Evolutionary conservation across 2,329 filamentous ascomycete species (phyloP), one percentile per base, ranked within the genome.

Genomic region (Curvularia sp.): DNA sequence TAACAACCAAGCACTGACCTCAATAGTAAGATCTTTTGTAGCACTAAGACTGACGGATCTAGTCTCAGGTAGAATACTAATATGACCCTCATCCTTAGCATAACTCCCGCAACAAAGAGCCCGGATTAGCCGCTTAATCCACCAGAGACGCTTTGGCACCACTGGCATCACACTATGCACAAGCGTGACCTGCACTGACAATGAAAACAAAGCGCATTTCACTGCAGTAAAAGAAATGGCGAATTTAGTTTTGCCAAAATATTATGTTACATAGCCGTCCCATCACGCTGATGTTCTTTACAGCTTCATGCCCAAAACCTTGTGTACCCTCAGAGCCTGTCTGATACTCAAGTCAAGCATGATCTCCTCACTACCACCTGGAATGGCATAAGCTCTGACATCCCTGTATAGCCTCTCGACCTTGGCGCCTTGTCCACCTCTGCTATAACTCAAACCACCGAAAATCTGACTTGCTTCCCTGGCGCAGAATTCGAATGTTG

Each of bases 381-480:
- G 95, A 68, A 99, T 84, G 26, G 95, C 94, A 78, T 99, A 98
- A 0, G 95, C 95, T 69, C 95, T 86, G 15, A 98, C 95, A 77
- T 99, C 95, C 63, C 95, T 86, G 80, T 98, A 98, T 70, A 99
- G 81, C 60, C 95, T 83, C 86, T 99, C 95, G 52, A 98, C 87
- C 86, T 97, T 97, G 58, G 88, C 94, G 61, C 95, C 95, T 82
- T 98, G 95, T 15, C 95, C 95, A 55, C 95, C 95, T 43, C 94
- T 87, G 59, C 88, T 93, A 82, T 98, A 98, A 70, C 89, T 93
- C 65, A 98, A 81, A 26, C 95, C 95, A 61, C 95, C 95, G 71
- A 98, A 99, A 79, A 99, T 98, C 85, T 99, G 95, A 75, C 89
- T 92, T 15, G 95, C 95, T 81, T 99, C 95, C 60, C 94, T 86